Base-by-base conservation (phyloP, 2,329 filamentous ascomycete genomes). In the Aspergillus unguis region DNA sequence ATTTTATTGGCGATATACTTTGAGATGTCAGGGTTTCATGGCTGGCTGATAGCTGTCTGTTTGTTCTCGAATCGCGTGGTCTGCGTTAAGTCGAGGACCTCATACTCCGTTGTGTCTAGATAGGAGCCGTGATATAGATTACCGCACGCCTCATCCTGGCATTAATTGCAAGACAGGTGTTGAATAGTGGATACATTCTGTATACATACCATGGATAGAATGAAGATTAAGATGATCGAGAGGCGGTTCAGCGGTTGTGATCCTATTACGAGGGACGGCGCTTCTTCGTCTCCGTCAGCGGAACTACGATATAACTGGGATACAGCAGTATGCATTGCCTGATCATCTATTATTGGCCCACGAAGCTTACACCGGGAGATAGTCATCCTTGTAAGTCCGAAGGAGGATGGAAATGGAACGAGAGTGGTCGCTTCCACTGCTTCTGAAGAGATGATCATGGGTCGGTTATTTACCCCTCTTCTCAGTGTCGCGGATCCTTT, bases 321-420 rank as follows among this genome's bases (percentile, higher is more conserved):
- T 10, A 36, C 17, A 17, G 33, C 33, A 17, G 42, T 44, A 33
- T 41, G 45, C 36, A 45, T 49, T 53, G 52, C 33, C 44, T 50
- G 42, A 50, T 54, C 47, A 29, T n/a, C 33, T 32, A n/a, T 23
- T 29, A 60, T 57, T 60, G 56, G 58, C 45, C 44, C 48, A 40
- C 42, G 17, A 40, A 6, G 5, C 43, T 7, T 27, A 44, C 45
- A 35, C 51, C 42, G 45, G 52, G 53, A 50, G 44, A 48, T 50
- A 55, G 52, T 52, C 53, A 54, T 31, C 40, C 49, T 48, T 52
- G 50, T 54, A 37, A 45, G 37, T 46, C 44, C 35, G 50, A 41
- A 44, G 43, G 37, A 33, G 32, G 46, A 32, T 48, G 31, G 46
- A 26, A 29, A 53, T 23, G 27, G 41, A 33, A 44, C n/a, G 10